Evolutionary conservation across 441 rosid genomes (phyloP).

Genomic region (Arabidopsis lyrata): DNA sequence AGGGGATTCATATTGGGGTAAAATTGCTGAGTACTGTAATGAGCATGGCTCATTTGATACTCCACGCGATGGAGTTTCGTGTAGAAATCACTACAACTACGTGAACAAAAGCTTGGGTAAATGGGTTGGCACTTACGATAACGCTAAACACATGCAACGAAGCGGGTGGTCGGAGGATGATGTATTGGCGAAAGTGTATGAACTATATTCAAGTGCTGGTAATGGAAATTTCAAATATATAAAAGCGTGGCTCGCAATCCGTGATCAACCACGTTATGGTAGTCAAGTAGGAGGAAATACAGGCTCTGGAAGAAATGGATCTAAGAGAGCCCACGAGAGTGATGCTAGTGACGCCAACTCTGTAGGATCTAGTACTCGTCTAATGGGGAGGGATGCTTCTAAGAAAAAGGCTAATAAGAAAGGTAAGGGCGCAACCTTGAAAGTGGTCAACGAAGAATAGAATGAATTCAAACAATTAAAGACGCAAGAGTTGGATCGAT

Average conservation of each 20-base stretch:
- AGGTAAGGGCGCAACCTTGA: not conserved
- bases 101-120: not conserved
- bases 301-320: too few species aligned
- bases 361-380: not conserved
- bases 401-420: not conserved
- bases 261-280: too few species aligned
- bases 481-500: not conserved
- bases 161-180: not conserved
- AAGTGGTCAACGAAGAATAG: not conserved
- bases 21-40: not conserved
- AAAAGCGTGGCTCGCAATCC: too few species aligned
- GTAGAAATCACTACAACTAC: not conserved
- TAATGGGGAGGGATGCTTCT: not conserved
- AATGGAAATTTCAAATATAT: too few species aligned
- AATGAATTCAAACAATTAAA: not conserved
- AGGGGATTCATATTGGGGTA: not conserved
- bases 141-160: not conserved
- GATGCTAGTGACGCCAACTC: not conserved
- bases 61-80: not conserved
- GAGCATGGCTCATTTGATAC: not conserved
- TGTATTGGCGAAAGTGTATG: too few species aligned
- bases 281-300: too few species aligned
- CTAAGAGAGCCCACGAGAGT: not conserved
- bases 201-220: too few species aligned
- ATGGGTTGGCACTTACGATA: not conserved